Evolutionary conservation across 306 rosid genomes (phyloP).

Genomic region (Pyrus betulifolia): DNA sequence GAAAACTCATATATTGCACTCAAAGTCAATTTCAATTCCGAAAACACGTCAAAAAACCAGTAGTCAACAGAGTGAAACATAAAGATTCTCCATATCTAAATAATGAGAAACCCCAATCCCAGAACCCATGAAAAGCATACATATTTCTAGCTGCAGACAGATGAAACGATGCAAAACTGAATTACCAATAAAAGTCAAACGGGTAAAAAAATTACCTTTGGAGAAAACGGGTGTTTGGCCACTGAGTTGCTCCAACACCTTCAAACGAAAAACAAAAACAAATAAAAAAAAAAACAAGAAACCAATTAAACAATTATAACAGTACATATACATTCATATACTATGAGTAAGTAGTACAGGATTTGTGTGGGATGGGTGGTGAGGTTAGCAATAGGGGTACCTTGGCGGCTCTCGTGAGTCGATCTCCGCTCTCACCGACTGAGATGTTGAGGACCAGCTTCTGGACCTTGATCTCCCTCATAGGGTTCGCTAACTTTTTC

Average conservation of each 20-base stretch:
- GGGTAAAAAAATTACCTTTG: slow-evolving; percentile 11
- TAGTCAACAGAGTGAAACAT: not conserved
- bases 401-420: slow-evolving; percentile 81
- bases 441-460: slow-evolving; percentile 79
- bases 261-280: not conserved
- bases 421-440: slow-evolving; percentile 77
- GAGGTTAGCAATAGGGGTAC: slow-evolving; percentile 6
- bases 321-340: not conserved
- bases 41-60: not conserved
- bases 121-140: not conserved
- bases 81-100: not conserved
- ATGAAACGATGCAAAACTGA: not conserved
- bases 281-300: too few species aligned
- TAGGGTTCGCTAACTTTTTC: slow-evolving; percentile 64
- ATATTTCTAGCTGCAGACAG: not conserved
- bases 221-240: slow-evolving; percentile 77
- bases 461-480: slow-evolving; percentile 80
- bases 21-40: not conserved
- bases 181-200: not conserved
- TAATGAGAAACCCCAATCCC: not conserved
- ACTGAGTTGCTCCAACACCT: slow-evolving; percentile 79
- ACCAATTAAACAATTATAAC: not conserved
- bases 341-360: not conserved
- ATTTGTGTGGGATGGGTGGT: not conserved
- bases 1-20: not conserved